A percentile compares a stretch with the other conserved stretches of the same genome.
Conservation (phyloP, 2,329 filamentous ascomycete species). For the Colletotrichum lindemuthianum region DNA sequence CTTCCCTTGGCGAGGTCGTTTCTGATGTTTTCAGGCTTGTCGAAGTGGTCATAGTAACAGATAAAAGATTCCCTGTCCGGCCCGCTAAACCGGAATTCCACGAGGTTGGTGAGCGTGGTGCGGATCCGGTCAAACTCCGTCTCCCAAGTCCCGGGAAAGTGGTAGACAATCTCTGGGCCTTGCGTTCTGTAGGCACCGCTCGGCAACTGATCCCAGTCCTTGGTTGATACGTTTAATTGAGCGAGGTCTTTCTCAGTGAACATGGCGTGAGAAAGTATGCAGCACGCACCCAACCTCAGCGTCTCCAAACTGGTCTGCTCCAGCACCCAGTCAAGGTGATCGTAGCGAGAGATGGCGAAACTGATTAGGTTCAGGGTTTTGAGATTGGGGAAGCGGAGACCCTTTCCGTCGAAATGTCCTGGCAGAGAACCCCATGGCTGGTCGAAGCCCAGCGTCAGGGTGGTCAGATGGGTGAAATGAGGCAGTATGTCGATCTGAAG, state of each 20-base stretch:
- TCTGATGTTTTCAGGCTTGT: neutral
- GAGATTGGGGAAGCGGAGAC: slow-evolving; percentile 38
- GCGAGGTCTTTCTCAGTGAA: neutral
- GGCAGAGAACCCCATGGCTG: slow-evolving; percentile 38
- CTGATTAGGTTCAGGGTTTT: slow-evolving; percentile 33
- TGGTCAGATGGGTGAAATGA: slow-evolving; percentile 35
- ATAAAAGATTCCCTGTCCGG: no score
- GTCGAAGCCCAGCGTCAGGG: slow-evolving; percentile 37
- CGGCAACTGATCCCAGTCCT: slow-evolving; percentile 34
- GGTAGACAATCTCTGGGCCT: slow-evolving; percentile 4
- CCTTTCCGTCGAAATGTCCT: slow-evolving; percentile 36
- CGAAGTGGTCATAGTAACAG: neutral
- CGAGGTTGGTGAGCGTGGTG: slow-evolving; percentile 26
- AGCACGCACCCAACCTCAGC: slow-evolving; percentile 31
- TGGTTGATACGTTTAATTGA: neutral
- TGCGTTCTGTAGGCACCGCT: slow-evolving; percentile 6
- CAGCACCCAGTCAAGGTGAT: slow-evolving; percentile 42
- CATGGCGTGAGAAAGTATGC: slow-evolving; percentile 30
- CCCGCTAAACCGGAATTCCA: slow-evolving; percentile 34
- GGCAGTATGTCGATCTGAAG: slow-evolving; percentile 35
- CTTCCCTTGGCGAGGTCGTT: neutral
- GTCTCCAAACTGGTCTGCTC: slow-evolving; percentile 19
- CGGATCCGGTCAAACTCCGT: slow-evolving; percentile 38
- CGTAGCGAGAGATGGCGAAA: slow-evolving; percentile 34
- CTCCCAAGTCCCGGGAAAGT: slow-evolving; percentile 37